Conservation (phyloP, 2,329 filamentous ascomycete species). For the Fusarium solani-melongenae region DNA sequence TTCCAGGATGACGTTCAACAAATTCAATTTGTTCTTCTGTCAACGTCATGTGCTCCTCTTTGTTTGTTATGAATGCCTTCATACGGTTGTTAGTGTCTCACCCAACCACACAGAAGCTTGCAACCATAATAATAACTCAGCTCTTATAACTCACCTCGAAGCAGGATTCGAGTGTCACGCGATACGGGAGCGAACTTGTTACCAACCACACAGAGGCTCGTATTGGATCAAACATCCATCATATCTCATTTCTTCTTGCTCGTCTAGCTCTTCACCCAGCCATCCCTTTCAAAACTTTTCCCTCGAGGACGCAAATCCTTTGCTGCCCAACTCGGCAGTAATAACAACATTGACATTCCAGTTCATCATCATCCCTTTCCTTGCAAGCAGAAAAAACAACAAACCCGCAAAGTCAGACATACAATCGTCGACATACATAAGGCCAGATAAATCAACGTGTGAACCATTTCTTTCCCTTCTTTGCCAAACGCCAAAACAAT, state of each 20-base stretch:
- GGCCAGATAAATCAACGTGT: conserved; percentile 2
- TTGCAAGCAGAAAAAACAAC: not conserved
- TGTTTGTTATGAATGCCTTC: conserved; percentile 12
- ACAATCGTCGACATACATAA: conserved; percentile 10
- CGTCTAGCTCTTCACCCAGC: conserved; percentile 6
- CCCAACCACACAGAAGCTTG: not conserved
- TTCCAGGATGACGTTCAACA: conserved; percentile 10
- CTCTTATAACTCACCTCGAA: not conserved
- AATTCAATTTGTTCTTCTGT: not conserved
- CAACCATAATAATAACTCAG: not conserved
- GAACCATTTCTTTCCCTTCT: conserved; percentile 13
- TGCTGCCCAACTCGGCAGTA: conserved; percentile 5
- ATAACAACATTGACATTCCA: conserved; percentile 20
- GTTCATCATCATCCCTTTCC: conserved; percentile 26
- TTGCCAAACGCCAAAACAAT: conserved; percentile 37
- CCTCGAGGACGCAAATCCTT: not conserved
- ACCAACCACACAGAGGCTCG: not conserved
- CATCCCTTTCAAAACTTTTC: conserved; percentile 13
- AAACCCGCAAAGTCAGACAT: conserved; percentile 3
- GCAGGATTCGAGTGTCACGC: not conserved
- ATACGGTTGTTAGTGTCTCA: conserved; percentile 22
- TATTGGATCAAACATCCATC: conserved; percentile 3
- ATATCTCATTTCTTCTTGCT: conserved; percentile 1
- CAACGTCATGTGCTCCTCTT: conserved; percentile 5
- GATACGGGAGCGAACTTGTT: not conserved